Percentiles rank a stretch among this genome's conserved stretches.
Evolutionary conservation across 345 rosid genomes (phyloP).

Genomic region (Excoecaria agallocha): DNA sequence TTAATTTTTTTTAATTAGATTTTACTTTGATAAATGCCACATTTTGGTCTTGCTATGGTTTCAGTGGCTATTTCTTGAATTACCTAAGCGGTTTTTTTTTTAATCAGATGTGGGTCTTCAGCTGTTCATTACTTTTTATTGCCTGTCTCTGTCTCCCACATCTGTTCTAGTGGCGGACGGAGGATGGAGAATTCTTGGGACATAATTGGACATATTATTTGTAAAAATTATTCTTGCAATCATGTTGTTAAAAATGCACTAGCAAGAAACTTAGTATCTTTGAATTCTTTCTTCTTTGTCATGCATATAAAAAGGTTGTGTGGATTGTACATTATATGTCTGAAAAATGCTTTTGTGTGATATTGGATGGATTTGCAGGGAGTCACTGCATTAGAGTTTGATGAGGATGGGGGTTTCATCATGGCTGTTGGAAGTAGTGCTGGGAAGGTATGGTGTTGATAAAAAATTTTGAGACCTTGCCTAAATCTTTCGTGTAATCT

Average conservation of each 20-base stretch:
- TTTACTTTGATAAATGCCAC: background rate
- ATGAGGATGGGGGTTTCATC: slow-evolving; percentile 69
- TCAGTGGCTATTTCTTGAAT: background rate
- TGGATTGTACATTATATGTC: background rate
- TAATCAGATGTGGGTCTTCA: background rate
- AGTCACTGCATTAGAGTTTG: slow-evolving; percentile 86
- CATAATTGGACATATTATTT: background rate
- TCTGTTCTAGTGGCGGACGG: background rate
- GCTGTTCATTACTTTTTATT: background rate
- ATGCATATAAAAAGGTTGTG: background rate
- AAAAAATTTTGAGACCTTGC: background rate
- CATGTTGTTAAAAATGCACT: background rate
- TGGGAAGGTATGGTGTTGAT: slow-evolving; percentile 66
- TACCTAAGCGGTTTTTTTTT: background rate
- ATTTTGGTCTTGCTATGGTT: background rate
- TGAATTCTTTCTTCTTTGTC: background rate
- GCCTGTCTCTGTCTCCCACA: background rate
- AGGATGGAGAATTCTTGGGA: background rate
- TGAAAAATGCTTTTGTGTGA: background rate
- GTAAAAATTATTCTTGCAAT: background rate
- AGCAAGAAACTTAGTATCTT: slow-evolving; percentile 2
- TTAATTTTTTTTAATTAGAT: background rate
- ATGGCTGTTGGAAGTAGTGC: slow-evolving; percentile 87
- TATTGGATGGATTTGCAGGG: slow-evolving; percentile 46
- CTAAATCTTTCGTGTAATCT: background rate